Evolutionary conservation across 108 stramenopile species (phyloP).

Genomic region (Nitzschia inconspicua): DNA sequence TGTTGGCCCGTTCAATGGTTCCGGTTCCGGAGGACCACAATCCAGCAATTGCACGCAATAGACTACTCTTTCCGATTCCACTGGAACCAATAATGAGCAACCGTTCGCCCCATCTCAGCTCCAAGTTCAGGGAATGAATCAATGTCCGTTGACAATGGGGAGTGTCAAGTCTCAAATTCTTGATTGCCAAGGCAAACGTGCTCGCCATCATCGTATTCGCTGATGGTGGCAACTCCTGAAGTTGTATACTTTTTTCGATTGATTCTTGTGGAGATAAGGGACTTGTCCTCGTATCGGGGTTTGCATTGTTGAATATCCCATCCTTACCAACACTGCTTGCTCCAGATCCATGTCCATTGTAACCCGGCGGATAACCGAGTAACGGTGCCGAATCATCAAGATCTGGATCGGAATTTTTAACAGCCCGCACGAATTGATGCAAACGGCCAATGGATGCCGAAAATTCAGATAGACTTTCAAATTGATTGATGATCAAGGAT

Average conservation of each 20-base stretch:
- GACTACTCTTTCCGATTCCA: conserved; percentile 53
- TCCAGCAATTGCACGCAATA: conserved; percentile 82
- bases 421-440: conserved; percentile 22
- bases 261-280: not conserved
- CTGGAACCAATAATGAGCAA: conserved; percentile 67
- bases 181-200: conserved; percentile 24
- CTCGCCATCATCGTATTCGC: too few species aligned
- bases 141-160: conserved; percentile 45
- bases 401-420: conserved; percentile 2
- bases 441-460: conserved; percentile 82
- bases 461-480: conserved; percentile 74
- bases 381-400: not conserved
- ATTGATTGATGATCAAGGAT: conserved; percentile 75
- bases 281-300: not conserved
- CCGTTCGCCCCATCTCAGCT: conserved; percentile 38
- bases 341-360: not conserved
- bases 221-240: not conserved
- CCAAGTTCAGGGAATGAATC: conserved; percentile 41
- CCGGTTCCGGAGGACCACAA: conserved; percentile 75
- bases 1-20: conserved; percentile 51
- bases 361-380: not conserved
- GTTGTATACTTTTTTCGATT: not conserved
- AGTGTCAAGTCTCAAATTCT: conserved; percentile 38
- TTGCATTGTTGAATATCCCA: not conserved
- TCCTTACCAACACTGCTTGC: not conserved